phyloP scores from a whole-genome alignment of 108 stramenopile species.

The Nitzschia putrida region DNA sequence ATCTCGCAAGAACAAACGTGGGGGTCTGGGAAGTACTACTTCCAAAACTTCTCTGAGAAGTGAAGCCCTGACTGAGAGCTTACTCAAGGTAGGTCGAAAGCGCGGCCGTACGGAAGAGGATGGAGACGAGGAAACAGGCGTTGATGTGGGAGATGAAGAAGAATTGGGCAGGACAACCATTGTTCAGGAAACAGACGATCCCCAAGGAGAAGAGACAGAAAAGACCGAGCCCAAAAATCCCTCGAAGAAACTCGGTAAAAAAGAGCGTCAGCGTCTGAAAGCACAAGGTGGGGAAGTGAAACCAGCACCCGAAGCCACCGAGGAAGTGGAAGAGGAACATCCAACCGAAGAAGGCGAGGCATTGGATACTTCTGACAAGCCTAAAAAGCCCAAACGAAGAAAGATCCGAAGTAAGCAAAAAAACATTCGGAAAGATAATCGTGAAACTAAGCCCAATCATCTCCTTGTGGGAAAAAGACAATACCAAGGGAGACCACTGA shows the following conservation, averaged over 20 bases:
- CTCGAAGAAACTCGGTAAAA: conserved; percentile 63
- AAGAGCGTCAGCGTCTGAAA: conserved; percentile 47
- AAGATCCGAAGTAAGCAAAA: conserved; percentile 81
- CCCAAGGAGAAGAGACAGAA: conserved; percentile 12
- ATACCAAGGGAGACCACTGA: conserved; percentile 68
- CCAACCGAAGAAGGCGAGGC: background rate
- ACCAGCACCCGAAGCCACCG: background rate
- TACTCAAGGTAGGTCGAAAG: conserved; percentile 62
- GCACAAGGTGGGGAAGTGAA: background rate
- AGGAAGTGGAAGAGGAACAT: background rate
- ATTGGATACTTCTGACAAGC: conserved; percentile 1
- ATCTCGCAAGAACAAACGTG: conserved; percentile 23
- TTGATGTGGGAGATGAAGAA: conserved; percentile 39
- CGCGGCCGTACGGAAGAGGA: conserved; percentile 50
- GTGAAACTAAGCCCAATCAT: conserved; percentile 69
- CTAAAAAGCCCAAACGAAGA: conserved; percentile 31
- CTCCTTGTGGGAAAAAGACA: conserved; percentile 45
- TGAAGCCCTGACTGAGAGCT: conserved; percentile 30
- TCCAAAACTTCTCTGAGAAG: background rate
- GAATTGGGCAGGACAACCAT: conserved; percentile 70
- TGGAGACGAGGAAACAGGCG: conserved; percentile 26
- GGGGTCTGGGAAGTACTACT: conserved; percentile 53
- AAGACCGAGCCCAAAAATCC: background rate
- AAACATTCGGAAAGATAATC: conserved; percentile 81
- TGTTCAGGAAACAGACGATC: conserved; percentile 21